phyloP scores from a whole-genome alignment of 1,139 yeast genomes.

The Yamadazyma epiphylla region DNA sequence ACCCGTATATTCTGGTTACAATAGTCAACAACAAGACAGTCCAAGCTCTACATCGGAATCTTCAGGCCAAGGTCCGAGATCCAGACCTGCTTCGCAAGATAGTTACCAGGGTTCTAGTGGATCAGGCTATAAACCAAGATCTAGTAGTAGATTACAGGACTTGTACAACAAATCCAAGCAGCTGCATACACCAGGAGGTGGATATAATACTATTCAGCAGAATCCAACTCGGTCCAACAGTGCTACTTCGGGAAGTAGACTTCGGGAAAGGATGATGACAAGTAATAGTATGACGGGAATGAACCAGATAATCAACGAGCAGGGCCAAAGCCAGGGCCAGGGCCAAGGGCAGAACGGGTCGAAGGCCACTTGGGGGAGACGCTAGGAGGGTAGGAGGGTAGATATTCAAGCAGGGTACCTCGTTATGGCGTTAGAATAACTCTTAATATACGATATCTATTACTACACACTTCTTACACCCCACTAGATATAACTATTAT shows the following conservation, averaged over 20 bases:
- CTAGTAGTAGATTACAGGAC: constrained; percentile 38
- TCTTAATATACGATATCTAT: too few species aligned
- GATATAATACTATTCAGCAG: constrained; percentile 23
- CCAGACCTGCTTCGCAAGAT: constrained; percentile 2
- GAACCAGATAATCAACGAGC: constrained; percentile 8
- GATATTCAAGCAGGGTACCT: too few species aligned
- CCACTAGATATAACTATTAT: too few species aligned
- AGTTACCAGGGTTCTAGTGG: background rate
- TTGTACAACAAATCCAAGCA: constrained; percentile 44
- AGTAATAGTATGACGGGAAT: constrained; percentile 15
- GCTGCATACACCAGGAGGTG: constrained; percentile 35
- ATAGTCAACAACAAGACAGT: constrained; percentile 16
- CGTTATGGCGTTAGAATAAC: too few species aligned
- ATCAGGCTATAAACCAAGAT: constrained; percentile 26
- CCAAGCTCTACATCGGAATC: constrained; percentile 10
- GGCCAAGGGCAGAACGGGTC: constrained; percentile 5
- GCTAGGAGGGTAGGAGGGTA: too few species aligned
- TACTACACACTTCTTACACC: too few species aligned
- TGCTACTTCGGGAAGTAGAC: constrained; percentile 29
- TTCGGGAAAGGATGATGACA: constrained; percentile 36
- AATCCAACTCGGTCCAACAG: constrained; percentile 25
- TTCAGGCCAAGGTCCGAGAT: constrained; percentile 6
- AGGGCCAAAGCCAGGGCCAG: background rate
- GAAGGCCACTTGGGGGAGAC: constrained; percentile 29
- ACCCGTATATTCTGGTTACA: constrained; percentile 28